Base-by-base conservation (phyloP, 2,329 filamentous ascomycete genomes). In the Venturia effusa region DNA sequence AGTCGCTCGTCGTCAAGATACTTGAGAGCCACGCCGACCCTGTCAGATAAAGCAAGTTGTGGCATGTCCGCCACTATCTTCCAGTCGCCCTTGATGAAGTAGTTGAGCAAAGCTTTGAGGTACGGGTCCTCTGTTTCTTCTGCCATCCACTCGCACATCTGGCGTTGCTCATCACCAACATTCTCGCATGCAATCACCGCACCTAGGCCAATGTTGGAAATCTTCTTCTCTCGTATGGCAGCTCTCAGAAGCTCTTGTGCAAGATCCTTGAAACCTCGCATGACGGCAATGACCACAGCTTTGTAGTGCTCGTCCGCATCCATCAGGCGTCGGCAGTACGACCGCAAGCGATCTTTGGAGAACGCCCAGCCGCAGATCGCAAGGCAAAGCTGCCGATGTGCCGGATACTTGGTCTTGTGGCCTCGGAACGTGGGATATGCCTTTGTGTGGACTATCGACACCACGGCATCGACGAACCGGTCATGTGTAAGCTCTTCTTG, bases 31-130 rank as follows among this genome's bases (percentile, higher is more conserved):
- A 93, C 83, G 64, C 86, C 88, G 24, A 88, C 83, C 41, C 90
- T 86, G 71, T 93, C 89, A 15, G 85, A 82, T 1, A 94, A 81
- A 0, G 89, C 87, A 1, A 95, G 80, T 34, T 89, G 88, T 24
- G 82, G 79, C 71, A 92, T 89, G 67, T 87, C 83, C 45, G 88
- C 86, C 48, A 94, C 88, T 48, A 83, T 82, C 22, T 83, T 78
- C 90, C 90, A 94, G 72, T 91, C 83, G 4, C 88, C 87, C 0
- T 86, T 90, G 11, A 87, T 86, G 66, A 94, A 89, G 68, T 90
- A 86, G 3, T 87, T 86, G 30, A 90, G 89, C 59, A 94, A 88
- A 6, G 89, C 89, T 64, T 89, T 87, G 30, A 94, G 81, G 71
- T 92, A 93, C 0, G 89, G 87, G 69, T 94, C 89, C 0, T 87